Evolutionary conservation across 371 early-diverging fungal genomes (phyloP).

Genomic region (Haplosporangium sp.): DNA sequence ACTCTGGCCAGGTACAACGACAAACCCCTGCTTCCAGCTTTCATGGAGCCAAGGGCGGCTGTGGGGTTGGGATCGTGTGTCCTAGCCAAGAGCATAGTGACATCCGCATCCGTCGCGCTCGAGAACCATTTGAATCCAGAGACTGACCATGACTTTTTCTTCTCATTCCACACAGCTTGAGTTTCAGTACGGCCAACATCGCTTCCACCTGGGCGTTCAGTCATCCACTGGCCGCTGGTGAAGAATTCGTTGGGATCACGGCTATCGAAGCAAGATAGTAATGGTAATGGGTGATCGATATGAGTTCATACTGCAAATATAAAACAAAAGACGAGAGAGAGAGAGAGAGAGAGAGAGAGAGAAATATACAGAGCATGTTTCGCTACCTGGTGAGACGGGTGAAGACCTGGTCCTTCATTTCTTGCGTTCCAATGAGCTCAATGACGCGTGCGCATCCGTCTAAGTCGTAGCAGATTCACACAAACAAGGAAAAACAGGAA

Average conservation of each 20-base stretch:
- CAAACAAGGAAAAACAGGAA: neutral
- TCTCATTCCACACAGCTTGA: slow-evolving; percentile 60
- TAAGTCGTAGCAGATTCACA: neutral
- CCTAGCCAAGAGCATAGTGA: slow-evolving; percentile 73
- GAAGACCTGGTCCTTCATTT: slow-evolving; percentile 61
- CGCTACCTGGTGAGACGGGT: slow-evolving; percentile 53
- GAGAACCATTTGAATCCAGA: slow-evolving; percentile 83
- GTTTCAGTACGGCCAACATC: slow-evolving; percentile 72
- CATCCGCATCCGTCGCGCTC: slow-evolving; percentile 74
- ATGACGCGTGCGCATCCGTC: slow-evolving; percentile 75
- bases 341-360: neutral
- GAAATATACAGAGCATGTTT: neutral
- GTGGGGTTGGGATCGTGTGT: slow-evolving; percentile 58
- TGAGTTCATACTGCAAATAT: neutral
- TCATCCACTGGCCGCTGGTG: slow-evolving; percentile 85
- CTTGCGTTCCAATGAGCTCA: slow-evolving; percentile 63
- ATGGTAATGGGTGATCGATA: neutral
- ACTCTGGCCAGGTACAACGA: slow-evolving; percentile 72
- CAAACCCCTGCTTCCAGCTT: slow-evolving; percentile 64
- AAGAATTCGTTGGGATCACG: slow-evolving; percentile 69
- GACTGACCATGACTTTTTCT: slow-evolving; percentile 59
- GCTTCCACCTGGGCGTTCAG: slow-evolving; percentile 77
- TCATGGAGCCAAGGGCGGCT: slow-evolving; percentile 29
- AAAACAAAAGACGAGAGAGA: no score
- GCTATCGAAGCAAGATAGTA: slow-evolving; percentile 13